Conservation (phyloP, 2,329 filamentous ascomycete genomes). For the Fusarium sp. region DNA sequence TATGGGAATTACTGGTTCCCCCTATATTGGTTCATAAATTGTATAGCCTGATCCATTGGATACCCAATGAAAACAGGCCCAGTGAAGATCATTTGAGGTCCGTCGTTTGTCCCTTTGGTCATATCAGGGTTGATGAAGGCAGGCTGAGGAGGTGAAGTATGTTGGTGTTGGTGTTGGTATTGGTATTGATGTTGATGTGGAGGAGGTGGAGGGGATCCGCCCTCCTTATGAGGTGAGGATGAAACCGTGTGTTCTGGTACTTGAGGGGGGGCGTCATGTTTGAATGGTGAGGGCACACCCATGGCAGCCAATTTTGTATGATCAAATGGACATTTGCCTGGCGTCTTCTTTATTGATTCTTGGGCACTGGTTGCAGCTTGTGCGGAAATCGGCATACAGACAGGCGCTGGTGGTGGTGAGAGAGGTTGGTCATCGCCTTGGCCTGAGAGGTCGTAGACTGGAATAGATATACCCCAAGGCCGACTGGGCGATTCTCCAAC, state of each 20-base stretch:
- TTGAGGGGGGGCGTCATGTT: constrained; percentile 23
- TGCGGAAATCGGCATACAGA: constrained; percentile 58
- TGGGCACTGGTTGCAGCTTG: constrained; percentile 38
- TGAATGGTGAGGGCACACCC: constrained; percentile 36
- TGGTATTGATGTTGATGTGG: constrained; percentile 8
- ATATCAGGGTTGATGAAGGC: constrained; percentile 62
- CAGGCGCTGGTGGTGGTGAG: constrained; percentile 68
- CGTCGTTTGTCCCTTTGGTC: constrained; percentile 45
- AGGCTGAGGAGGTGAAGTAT: constrained; percentile 52
- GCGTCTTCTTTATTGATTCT: constrained; percentile 43
- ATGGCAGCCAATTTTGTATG: constrained; percentile 58
- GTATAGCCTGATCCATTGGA: constrained; percentile 81
- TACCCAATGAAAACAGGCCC: constrained; percentile 96
- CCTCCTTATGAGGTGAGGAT: constrained; percentile 37
- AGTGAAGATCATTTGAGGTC: constrained; percentile 84
- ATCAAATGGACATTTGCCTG: constrained; percentile 69
- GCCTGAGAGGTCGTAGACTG: constrained; percentile 61
- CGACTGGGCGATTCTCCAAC: constrained; percentile 93
- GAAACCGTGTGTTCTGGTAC: constrained; percentile 22
- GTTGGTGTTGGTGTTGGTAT: constrained; percentile 22
- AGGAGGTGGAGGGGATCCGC: constrained; percentile 25
- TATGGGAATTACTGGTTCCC: constrained; percentile 38
- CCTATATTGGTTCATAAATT: constrained; percentile 73
- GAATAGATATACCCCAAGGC: constrained; percentile 91
- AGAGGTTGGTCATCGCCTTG: constrained; percentile 55